Evolutionary conservation across 1,284 basidiomycete species (phyloP).

Genomic region (Malassezia psittaci): DNA sequence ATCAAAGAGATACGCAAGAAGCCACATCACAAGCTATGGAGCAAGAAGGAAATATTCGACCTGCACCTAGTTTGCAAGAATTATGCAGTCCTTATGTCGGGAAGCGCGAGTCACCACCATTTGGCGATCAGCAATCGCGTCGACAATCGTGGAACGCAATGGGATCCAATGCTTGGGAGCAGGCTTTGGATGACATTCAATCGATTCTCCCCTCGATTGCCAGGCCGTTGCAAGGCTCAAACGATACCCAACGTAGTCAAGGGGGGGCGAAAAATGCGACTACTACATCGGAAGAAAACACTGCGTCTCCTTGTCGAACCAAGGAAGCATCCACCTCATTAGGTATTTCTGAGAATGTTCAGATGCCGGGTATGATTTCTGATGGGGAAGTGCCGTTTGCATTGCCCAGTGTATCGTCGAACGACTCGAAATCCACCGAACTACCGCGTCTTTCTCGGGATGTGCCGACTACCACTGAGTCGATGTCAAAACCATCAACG

Average conservation of each 20-base stretch:
- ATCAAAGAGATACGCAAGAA: too few relatives aligned
- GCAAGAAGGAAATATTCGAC: not conserved
- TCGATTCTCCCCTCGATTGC: not conserved
- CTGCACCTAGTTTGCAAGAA: not conserved
- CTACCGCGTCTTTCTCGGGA: not conserved
- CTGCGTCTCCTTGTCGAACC: not conserved
- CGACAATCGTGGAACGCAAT: conserved; percentile 1
- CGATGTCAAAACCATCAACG: not conserved
- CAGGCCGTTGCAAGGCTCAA: not conserved
- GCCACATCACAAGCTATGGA: too few relatives aligned
- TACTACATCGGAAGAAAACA: not conserved
- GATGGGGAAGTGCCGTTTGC: not conserved
- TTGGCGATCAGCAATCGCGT: not conserved
- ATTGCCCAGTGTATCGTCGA: not conserved
- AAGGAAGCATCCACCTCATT: conserved; percentile 4
- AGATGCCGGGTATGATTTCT: not conserved
- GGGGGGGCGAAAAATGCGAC: not conserved
- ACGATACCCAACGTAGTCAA: not conserved
- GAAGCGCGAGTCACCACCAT: not conserved
- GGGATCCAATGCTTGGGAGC: conserved; percentile 2
- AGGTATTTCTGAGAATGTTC: conserved; percentile 1
- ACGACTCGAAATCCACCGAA: not conserved
- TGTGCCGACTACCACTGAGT: not conserved
- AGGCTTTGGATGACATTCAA: not conserved
- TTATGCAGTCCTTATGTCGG: not conserved